Evolutionary conservation across 805 yeast species (phyloP), one percentile per base, ranked within the genome.

Genomic region (Candida sakaeoensis): DNA sequence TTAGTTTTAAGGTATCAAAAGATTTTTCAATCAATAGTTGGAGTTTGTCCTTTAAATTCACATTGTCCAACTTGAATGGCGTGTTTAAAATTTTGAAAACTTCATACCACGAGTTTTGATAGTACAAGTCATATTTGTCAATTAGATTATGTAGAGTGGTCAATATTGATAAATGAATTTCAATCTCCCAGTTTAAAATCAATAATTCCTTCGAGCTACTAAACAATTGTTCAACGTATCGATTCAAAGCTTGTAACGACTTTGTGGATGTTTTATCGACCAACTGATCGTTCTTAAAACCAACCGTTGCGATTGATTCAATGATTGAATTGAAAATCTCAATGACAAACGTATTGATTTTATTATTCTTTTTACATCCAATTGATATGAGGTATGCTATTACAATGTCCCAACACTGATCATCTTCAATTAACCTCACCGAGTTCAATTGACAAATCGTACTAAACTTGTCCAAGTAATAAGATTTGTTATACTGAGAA

Each of bases 1-100:
- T 79, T 39, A 90, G 71, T 54, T 87, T 90, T 46, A 91, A 68
- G 0, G 93, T 84, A 41, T 82, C 90, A 62, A 88, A 93, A 0
- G 95, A 79, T 0, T 83, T 75, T 47, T 77, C 79, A 45, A 77
- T 66, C 27, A 87, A 69, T 4, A 71, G 70, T 16, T 63, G 60
- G 18, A 75, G 62, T 43, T 78, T 79, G 13, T 76, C 80, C 14
- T 54, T 55, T 18, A 75, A 60, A 2, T 69, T 61, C 38, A 47
- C 45, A 33, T 60, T 61, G 38, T 51, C 56, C 43, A 46, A 37
- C 14, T 61, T 65, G 52, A 85, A 85, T 0, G 88, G 84, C 4
- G 80, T 70, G 41, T 70, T 69, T 31, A 77, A 56, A 40, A 88
- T 81, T 15, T 70, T 62, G 46, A 91, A 79, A 1, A 89, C 83